phyloP scores from a whole-genome alignment of 2,329 filamentous ascomycete genomes.

The Arthrinium puccinioides region DNA sequence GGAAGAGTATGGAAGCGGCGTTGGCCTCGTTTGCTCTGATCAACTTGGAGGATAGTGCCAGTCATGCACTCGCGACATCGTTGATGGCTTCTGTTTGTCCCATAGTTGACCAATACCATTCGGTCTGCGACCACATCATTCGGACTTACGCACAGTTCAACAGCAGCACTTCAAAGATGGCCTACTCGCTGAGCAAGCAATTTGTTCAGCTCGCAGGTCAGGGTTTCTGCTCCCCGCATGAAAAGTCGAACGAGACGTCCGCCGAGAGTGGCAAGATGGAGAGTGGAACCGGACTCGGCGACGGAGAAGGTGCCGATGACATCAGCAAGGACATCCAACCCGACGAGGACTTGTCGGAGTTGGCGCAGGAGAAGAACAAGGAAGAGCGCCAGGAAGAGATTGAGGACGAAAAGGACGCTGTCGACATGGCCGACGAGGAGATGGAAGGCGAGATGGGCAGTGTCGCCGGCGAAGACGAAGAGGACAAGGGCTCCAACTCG shows the following conservation, averaged over 20 bases:
- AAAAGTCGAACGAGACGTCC: slow-evolving; percentile 65
- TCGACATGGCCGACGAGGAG: slow-evolving; percentile 90
- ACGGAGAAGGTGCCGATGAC: slow-evolving; percentile 91
- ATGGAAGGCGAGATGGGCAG: slow-evolving; percentile 76
- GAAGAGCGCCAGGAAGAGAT: slow-evolving; percentile 57
- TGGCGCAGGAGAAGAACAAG: slow-evolving; percentile 76
- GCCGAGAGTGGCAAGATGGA: slow-evolving; percentile 75
- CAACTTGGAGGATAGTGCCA: slow-evolving; percentile 30
- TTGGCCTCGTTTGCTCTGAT: slow-evolving; percentile 21
- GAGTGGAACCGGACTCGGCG: slow-evolving; percentile 85
- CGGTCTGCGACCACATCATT: slow-evolving; percentile 52
- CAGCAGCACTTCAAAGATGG: slow-evolving; percentile 62
- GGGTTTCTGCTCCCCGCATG: slow-evolving; percentile 86
- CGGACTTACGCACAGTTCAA: slow-evolving; percentile 58
- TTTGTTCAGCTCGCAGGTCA: slow-evolving; percentile 75
- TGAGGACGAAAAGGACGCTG: slow-evolving; percentile 74
- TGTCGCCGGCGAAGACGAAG: slow-evolving; percentile 54
- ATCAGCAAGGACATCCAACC: slow-evolving; percentile 95
- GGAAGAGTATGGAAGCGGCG: slow-evolving; percentile 24
- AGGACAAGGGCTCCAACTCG: slow-evolving; percentile 53
- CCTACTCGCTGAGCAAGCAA: slow-evolving; percentile 65
- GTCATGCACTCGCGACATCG: slow-evolving; percentile 41
- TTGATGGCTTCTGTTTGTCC: slow-evolving; percentile 58
- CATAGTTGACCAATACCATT: slow-evolving; percentile 66
- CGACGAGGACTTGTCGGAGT: slow-evolving; percentile 86